Evolutionary conservation across 495 filamentous ascomycete species (phyloP), one percentile per base, ranked within the genome.

Genomic region (Schizothecium vesticola): DNA sequence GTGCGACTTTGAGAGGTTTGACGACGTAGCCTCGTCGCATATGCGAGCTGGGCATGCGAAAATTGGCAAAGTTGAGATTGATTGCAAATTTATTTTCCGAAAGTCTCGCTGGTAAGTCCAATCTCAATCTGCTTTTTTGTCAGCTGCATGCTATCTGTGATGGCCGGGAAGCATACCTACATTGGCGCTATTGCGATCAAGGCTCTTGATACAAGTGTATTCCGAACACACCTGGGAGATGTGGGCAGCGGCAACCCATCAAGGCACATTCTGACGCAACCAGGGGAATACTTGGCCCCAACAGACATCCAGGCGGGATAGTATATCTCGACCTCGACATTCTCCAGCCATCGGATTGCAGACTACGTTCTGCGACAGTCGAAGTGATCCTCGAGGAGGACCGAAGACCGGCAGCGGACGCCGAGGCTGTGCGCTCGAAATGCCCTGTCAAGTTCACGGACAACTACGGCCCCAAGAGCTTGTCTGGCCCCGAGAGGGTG

Each of bases 241-340:
- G 56, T 1, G 19, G 19, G n/a, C 19, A 57, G 28, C 56, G 19
- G n/a, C n/a, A 21, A 10, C 43, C 43, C 2, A 24, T 12, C 3
- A 24, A 58, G 56, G 0, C 56, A 59, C 10, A 59, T 25, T 13
- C 56, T 59, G 10, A 59, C 56, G 1, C 9, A 23, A 59, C 22
- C 56, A 59, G 56, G 61, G 78, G 78, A 16, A 67, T 76, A 11
- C 22, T 80, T 10, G 72, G 72, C 0, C 59, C 33, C 7, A 56
- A 69, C 19, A 61, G 68, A 56, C 73, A 75, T 24, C 75, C 76
- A 16, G 78, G 68, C 6, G 78, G 78, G 23, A 74, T 80, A 28
- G 31, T 80, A 29, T 80, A 76, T 59, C 59, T 80, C 2, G 77
- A 80, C 21, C 29, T 80, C 12, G 67, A 68, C 10, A 74, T 80